A percentile compares a stretch with the other conserved stretches of the same genome.
These are phyloP conservation scores for Leccinellum luteum DNA, from an alignment of 768 basidiomycete genomes.

Conservation along the genomic window DNA sequence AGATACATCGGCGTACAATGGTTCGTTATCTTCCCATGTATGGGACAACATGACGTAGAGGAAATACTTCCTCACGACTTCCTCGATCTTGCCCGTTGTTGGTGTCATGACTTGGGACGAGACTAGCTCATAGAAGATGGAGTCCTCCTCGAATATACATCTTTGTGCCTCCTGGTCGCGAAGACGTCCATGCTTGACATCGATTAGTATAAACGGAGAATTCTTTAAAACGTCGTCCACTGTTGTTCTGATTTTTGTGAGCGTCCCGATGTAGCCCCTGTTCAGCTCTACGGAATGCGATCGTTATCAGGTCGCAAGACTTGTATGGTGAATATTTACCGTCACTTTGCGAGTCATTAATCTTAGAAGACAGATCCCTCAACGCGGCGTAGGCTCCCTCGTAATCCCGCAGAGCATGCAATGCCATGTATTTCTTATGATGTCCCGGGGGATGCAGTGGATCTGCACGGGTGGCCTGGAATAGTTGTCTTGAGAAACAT, in stretches of 20 bases:
- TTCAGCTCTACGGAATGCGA: background rate
- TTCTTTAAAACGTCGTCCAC: background rate
- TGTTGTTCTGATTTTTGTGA: background rate
- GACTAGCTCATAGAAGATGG: slow-evolving; percentile 1
- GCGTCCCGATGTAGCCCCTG: background rate
- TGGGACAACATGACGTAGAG: slow-evolving; percentile 20
- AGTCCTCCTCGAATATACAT: slow-evolving; percentile 2
- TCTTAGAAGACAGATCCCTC: background rate
- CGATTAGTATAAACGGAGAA: slow-evolving; percentile 11
- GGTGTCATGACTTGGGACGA: background rate
- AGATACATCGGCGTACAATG: slow-evolving; percentile 5
- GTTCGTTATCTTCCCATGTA: slow-evolving; percentile 12
- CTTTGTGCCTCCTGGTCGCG: background rate
- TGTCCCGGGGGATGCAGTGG: background rate
- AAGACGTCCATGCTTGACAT: slow-evolving; percentile 5
- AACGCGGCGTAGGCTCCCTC: background rate
- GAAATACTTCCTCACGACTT: slow-evolving; percentile 4
- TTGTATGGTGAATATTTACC: background rate
- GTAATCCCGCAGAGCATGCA: background rate
- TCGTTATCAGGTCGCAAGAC: background rate
- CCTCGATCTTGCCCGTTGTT: background rate
- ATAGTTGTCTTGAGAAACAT: background rate
- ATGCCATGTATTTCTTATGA: slow-evolving; percentile 1
- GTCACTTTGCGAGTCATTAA: background rate
- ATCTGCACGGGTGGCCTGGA: slow-evolving; percentile 4